Base-by-base conservation (phyloP, 2,329 filamentous ascomycete genomes). In the Elsinoe batatas region DNA sequence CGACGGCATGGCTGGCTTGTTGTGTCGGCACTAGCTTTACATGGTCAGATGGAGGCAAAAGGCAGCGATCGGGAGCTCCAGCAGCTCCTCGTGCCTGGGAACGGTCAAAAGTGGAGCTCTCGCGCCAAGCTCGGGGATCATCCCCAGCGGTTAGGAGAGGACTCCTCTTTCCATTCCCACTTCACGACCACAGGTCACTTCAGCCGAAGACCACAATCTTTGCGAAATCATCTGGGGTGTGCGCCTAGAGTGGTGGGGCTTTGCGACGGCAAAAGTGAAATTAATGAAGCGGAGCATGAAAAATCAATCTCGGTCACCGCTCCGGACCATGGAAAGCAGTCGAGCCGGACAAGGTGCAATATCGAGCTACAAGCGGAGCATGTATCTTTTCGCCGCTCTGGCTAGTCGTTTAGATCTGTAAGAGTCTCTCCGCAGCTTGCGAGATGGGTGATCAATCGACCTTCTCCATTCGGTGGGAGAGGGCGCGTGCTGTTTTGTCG, bases 1-100 rank as follows among this genome's bases (percentile, higher is more conserved):
- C 2, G 79, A 72, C 5, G 70, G 60, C 59, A 78, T 78, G 22
- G 10, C 54, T 3, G 26, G 12, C 5, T 15, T 18, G 15, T 12
- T 18, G 18, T 17, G 40, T 26, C 12, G 44, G n/a, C 15, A 17
- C 8, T 15, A 35, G 8, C 15, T 35, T 20, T 35, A 35, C 44
- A 49, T 49, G 5, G 36, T n/a, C 36, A 38, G 2, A 38, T 38
- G 17, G 36, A 38, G 1, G 36, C 26, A 30, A 30, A 7, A 30
- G 26, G 5, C 8, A 30, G 8, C 26, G 26, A 30, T 30, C 26
- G 26, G 26, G 40, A 44, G 40, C 40, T 44, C 40, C 13, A 22
- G 26, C 2, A 5, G 5, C 8, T 30, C 26, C 26, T 30, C 26
- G 26, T 30, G 26, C 26, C 7, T 30, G 7, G 26, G 26, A 30